These are phyloP conservation scores for Colletotrichum camelliae DNA, from an alignment of 2,329 filamentous ascomycete species.

Conservation along the genomic window DNA sequence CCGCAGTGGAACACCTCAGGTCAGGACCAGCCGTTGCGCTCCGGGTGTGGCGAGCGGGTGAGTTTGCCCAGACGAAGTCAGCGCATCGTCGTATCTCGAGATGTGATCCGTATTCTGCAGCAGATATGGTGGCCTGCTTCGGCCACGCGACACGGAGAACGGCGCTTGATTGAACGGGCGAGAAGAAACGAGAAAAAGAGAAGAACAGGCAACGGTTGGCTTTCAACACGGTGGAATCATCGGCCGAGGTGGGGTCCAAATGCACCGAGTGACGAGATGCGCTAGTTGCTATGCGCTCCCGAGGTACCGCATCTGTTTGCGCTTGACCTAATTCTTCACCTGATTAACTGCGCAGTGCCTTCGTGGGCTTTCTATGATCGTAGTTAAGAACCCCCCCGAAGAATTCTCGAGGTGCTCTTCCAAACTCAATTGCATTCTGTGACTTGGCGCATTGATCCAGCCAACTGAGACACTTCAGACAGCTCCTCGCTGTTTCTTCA, in stretches of 20 bases:
- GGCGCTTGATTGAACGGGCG: not conserved
- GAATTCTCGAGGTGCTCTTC: not conserved
- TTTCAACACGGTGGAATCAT: not conserved
- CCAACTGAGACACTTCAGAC: not conserved
- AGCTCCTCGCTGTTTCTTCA: not conserved
- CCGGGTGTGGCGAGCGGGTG: not conserved
- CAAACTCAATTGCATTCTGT: not conserved
- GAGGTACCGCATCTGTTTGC: not conserved
- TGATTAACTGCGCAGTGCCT: not conserved
- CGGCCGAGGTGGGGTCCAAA: constrained; percentile 6
- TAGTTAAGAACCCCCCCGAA: rapidly evolving
- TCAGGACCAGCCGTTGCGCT: not conserved
- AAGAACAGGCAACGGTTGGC: not conserved
- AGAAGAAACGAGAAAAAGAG: not conserved
- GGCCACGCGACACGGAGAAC: not conserved
- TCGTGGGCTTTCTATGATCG: not conserved
- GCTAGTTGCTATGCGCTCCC: not conserved
- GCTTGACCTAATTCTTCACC: not conserved
- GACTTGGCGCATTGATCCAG: not conserved
- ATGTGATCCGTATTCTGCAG: not conserved
- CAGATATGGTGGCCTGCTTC: not conserved
- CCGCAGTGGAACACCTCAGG: not conserved
- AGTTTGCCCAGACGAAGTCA: not conserved
- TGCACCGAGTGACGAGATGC: not conserved
- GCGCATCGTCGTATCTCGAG: not conserved